Conservation (phyloP, 495 filamentous ascomycete genomes). For the Darksidea phi region DNA sequence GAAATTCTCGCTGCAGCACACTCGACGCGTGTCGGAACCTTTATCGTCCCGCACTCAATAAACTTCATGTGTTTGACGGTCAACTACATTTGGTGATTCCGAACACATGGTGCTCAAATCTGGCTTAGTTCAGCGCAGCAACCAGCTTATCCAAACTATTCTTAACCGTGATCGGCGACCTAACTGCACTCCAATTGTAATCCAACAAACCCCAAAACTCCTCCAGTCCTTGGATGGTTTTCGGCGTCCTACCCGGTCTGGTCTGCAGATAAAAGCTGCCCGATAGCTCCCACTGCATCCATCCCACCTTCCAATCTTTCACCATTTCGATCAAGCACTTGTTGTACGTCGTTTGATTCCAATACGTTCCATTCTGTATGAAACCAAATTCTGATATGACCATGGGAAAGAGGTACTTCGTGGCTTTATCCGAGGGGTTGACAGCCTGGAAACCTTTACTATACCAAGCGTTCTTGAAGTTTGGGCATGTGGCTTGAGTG, state of each 20-base stretch:
- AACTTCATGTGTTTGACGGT: too few relatives aligned
- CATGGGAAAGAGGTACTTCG: slow-evolving; percentile 47
- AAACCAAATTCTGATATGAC: slow-evolving; percentile 55
- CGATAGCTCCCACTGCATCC: slow-evolving; percentile 52
- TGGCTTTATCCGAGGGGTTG: slow-evolving; percentile 45
- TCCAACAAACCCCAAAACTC: slow-evolving; percentile 23
- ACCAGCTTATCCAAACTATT: slow-evolving; percentile 26
- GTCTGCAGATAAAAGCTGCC: slow-evolving; percentile 48
- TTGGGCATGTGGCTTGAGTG: slow-evolving; percentile 30
- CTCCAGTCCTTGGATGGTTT: slow-evolving; percentile 17
- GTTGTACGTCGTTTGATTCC: slow-evolving; percentile 44
- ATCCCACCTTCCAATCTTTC: slow-evolving; percentile 50
- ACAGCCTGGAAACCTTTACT: slow-evolving; percentile 42
- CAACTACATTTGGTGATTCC: too few relatives aligned
- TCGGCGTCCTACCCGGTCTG: slow-evolving; percentile 8
- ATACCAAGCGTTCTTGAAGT: slow-evolving; percentile 44
- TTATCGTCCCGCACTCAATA: too few relatives aligned
- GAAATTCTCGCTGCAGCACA: too few relatives aligned
- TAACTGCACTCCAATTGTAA: slow-evolving; percentile 16
- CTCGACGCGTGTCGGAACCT: too few relatives aligned
- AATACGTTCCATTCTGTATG: slow-evolving; percentile 41
- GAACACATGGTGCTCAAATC: too few relatives aligned
- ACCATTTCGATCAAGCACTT: slow-evolving; percentile 49
- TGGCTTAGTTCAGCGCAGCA: slow-evolving; percentile 4
- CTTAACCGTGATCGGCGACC: slow-evolving; percentile 22